Evolutionary conservation across 2,329 filamentous ascomycete genomes (phyloP), one percentile per base, ranked within the genome.

Genomic region (Pseudopyricularia javanii): DNA sequence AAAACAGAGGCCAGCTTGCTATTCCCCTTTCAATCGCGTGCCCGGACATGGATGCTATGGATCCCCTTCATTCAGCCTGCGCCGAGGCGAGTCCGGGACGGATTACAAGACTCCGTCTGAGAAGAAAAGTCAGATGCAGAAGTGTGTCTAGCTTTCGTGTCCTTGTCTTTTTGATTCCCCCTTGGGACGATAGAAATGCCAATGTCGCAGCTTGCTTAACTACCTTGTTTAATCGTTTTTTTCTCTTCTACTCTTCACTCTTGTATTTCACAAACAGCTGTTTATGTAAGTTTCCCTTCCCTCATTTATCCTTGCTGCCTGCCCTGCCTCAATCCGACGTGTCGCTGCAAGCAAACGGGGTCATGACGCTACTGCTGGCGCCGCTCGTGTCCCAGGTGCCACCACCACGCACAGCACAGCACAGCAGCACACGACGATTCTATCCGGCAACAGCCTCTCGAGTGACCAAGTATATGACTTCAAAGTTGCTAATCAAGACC

Each of bases 1-100:
- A 37, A 14, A 50, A 28, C 15, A 34, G 49, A 50, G 49, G 49
- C 49, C 49, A 50, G 49, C 49, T 50, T 34, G 17, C 33, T 50
- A 37, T 50, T 50, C 33, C 32, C 26, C 24, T 30, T 49, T 49
- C 26, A 34, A 50, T 50, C 30, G 24, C 48, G 33, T 33, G n/a
- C n/a, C n/a, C 48, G 48, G 33, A 28, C 32, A 35, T 43, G 6
- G 11, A 40, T 15, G n/a, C 8, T 24, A 45, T 45, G 40, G 40
- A 30, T 30, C 28, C 28, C 28, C 28, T 9, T 9, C 20, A 45
- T 45, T 20, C 14, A 45, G 22, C 20, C 24, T 20, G 40, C 40
- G 40, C 40, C 40, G 40, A 45, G 40, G 24, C 12, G 22, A 20
- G 9, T 17, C 24, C 15, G n/a, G 40, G 24, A 15, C 24, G 40